Evolutionary conservation across 805 yeast genomes (phyloP).

Genomic region (Yamadazyma sp.): DNA sequence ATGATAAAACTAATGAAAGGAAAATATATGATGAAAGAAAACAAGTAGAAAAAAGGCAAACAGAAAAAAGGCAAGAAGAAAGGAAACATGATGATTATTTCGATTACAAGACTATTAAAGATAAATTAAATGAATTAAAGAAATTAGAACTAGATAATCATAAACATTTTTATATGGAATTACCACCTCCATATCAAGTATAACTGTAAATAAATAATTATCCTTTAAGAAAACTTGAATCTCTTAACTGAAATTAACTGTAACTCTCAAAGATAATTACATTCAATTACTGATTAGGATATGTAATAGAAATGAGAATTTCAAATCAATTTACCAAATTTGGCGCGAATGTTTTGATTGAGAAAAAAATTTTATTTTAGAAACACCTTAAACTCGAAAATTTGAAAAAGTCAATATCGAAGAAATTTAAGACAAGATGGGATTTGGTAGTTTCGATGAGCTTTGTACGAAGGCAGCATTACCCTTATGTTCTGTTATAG

Average conservation of each 20-base stretch:
- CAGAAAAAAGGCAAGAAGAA: background rate
- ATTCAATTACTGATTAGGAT: no score
- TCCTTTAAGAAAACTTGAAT: no score
- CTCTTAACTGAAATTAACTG: no score
- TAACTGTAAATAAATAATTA: no score
- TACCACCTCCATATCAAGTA: slow-evolving; percentile 27
- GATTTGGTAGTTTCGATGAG: slow-evolving; percentile 60
- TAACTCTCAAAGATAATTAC: no score
- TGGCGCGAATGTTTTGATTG: background rate
- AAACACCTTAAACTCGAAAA: background rate
- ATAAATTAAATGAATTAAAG: slow-evolving; percentile 16
- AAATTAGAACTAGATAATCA: slow-evolving; percentile 6
- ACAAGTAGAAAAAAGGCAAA: no score
- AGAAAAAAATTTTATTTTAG: background rate
- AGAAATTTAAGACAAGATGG: slow-evolving; percentile 34
- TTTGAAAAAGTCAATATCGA: background rate
- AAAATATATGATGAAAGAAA: background rate
- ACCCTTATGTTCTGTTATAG: slow-evolving; percentile 77
- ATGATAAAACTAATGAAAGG: slow-evolving; percentile 4
- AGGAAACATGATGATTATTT: slow-evolving; percentile 2
- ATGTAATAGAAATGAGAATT: no score
- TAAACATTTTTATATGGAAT: slow-evolving; percentile 11
- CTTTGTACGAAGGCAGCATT: slow-evolving; percentile 69
- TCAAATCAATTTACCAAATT: no score
- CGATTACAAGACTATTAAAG: slow-evolving; percentile 17